These are phyloP conservation scores for Backusella circina DNA, from an alignment of 192 early-diverging fungal species.

Conservation along the genomic window DNA sequence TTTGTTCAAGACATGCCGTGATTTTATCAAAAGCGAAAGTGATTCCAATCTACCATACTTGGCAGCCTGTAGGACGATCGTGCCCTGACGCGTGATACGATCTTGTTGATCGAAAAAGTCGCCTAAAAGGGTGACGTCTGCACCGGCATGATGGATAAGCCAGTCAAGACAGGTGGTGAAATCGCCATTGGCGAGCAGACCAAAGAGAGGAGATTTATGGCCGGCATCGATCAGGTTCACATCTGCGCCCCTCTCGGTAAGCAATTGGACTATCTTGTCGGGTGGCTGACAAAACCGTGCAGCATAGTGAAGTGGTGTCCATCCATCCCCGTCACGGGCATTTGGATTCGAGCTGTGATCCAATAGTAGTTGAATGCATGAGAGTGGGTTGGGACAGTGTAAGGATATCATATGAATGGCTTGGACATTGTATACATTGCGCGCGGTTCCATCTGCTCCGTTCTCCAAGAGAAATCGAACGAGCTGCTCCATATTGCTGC, in stretches of 20 bases:
- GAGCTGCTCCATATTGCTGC: background rate
- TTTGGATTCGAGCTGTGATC: slow-evolving; percentile 49
- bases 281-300: slow-evolving; percentile 34
- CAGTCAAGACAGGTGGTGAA: slow-evolving; percentile 15
- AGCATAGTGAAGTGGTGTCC: slow-evolving; percentile 48
- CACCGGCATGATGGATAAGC: slow-evolving; percentile 18
- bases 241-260: slow-evolving; percentile 25
- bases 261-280: slow-evolving; percentile 4
- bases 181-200: slow-evolving; percentile 33
- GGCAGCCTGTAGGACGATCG: slow-evolving; percentile 21
- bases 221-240: slow-evolving; percentile 26
- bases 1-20: background rate
- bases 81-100: slow-evolving; percentile 14
- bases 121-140: slow-evolving; percentile 17
- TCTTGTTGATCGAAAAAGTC: slow-evolving; percentile 22
- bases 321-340: slow-evolving; percentile 61
- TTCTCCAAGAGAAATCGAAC: slow-evolving; percentile 14
- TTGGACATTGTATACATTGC: slow-evolving; percentile 24
- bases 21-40: slow-evolving; percentile 9
- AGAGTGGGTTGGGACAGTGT: slow-evolving; percentile 12
- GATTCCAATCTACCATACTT: slow-evolving; percentile 33
- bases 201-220: slow-evolving; percentile 26
- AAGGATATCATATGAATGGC: slow-evolving; percentile 22
- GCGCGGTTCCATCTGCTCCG: slow-evolving; percentile 23
- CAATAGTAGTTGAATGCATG: slow-evolving; percentile 5